Evolutionary conservation across 2,329 filamentous ascomycete genomes (phyloP).

Genomic region (Aspergillus sojae): DNA sequence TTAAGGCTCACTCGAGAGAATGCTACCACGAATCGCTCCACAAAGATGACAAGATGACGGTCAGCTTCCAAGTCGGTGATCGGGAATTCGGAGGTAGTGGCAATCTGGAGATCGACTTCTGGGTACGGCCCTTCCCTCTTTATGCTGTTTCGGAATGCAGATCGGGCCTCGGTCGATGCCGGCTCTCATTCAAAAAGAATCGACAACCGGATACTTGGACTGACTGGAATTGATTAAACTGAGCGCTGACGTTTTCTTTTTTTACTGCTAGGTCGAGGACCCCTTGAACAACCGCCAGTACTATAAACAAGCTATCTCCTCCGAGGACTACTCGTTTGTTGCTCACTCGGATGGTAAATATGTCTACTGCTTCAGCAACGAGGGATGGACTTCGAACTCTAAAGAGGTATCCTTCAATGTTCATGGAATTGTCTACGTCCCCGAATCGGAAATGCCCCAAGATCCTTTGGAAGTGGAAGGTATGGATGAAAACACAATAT

Average conservation of each 20-base stretch:
- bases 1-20: conserved; percentile 89
- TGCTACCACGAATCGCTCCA: conserved; percentile 96
- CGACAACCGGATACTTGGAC: background rate
- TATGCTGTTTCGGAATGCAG: background rate
- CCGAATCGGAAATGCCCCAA: conserved; percentile 77
- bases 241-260: conserved; percentile 17
- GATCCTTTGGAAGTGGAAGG: conserved; percentile 92
- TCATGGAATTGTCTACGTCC: conserved; percentile 96
- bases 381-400: conserved; percentile 92
- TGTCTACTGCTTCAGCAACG: conserved; percentile 98
- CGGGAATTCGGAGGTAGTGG: conserved; percentile 92
- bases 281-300: conserved; percentile 75
- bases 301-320: conserved; percentile 78
- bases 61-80: conserved; percentile 97
- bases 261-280: conserved; percentile 67
- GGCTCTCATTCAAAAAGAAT: background rate
- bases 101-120: conserved; percentile 96
- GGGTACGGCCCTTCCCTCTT: conserved; percentile 63
- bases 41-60: conserved; percentile 95
- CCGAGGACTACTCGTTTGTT: conserved; percentile 90
- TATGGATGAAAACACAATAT: conserved; percentile 45
- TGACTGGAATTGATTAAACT: background rate
- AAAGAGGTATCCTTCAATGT: conserved; percentile 99
- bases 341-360: conserved; percentile 85
- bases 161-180: background rate